Evolutionary conservation across 2,329 filamentous ascomycete species (phyloP).

Genomic region (Mollisiaceae sp.): DNA sequence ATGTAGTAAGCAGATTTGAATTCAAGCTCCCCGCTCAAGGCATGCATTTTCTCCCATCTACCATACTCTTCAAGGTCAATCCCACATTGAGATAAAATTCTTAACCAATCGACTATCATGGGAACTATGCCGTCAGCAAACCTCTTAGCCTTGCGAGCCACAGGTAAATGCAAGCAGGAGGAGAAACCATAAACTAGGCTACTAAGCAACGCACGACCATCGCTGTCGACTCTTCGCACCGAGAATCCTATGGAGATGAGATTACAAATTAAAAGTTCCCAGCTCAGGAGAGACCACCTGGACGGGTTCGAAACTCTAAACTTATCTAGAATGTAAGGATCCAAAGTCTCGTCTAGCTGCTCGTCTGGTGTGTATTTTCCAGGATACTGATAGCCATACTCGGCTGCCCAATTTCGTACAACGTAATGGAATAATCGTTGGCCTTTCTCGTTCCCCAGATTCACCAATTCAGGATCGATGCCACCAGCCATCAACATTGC

Average conservation of each 20-base stretch:
- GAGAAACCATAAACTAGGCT: background rate
- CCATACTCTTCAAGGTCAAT: conserved; percentile 19
- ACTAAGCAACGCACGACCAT: background rate
- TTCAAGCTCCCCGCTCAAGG: background rate
- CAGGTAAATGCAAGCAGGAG: no score
- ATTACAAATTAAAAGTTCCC: background rate
- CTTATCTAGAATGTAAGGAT: background rate
- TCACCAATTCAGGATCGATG: background rate
- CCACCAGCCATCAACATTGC: background rate
- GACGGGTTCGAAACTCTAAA: background rate
- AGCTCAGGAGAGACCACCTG: background rate
- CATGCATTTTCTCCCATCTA: conserved; percentile 3
- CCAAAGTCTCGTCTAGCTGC: background rate
- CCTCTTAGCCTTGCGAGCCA: no score
- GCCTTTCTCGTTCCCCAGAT: background rate
- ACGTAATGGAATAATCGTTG: background rate
- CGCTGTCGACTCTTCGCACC: background rate
- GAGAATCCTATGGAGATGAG: conserved; percentile 4
- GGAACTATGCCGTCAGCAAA: no score
- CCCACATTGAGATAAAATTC: background rate
- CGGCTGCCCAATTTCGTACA: background rate
- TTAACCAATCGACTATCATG: conserved; percentile 3
- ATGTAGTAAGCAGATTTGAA: background rate
- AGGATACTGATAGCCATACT: no score
- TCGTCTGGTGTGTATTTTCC: no score